Evolutionary conservation across 78 protist genomes (phyloP).

Genomic region (Polysphondylium violaceum): DNA sequence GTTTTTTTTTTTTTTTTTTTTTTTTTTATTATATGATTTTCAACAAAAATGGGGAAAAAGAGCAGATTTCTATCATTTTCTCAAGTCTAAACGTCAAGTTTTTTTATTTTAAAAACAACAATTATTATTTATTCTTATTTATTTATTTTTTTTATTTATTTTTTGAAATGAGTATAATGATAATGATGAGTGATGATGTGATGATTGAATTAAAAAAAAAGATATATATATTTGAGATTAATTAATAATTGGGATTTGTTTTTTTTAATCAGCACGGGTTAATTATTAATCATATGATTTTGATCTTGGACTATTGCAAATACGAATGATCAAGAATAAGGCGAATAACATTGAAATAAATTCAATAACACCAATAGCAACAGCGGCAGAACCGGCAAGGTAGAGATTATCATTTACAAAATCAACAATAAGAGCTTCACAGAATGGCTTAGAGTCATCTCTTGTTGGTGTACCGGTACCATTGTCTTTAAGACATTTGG

Average conservation of each 20-base stretch:
- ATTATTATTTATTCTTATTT: background rate
- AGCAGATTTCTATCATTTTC: background rate
- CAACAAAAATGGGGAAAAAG: too few relatives aligned
- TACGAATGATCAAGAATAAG: constrained; percentile 57
- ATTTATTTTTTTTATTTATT: background rate
- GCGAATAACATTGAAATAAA: constrained; percentile 61
- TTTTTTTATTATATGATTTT: background rate
- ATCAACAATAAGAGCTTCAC: background rate
- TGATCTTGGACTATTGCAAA: constrained; percentile 50
- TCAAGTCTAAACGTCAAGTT: background rate
- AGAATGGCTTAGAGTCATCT: background rate
- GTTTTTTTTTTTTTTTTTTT: background rate
- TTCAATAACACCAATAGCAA: constrained; percentile 69
- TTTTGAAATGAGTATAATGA: background rate
- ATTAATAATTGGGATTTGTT: background rate
- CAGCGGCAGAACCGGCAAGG: constrained; percentile 56
- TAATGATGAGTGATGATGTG: background rate
- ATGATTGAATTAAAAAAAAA: background rate
- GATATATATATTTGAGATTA: background rate
- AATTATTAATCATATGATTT: constrained; percentile 35
- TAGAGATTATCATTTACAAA: constrained; percentile 14
- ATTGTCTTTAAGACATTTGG: background rate
- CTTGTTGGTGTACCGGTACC: background rate
- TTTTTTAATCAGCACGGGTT: background rate
- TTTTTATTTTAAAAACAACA: background rate